phyloP scores from a whole-genome alignment of 352 stramenopile genomes.

The Phytophthora megakarya region DNA sequence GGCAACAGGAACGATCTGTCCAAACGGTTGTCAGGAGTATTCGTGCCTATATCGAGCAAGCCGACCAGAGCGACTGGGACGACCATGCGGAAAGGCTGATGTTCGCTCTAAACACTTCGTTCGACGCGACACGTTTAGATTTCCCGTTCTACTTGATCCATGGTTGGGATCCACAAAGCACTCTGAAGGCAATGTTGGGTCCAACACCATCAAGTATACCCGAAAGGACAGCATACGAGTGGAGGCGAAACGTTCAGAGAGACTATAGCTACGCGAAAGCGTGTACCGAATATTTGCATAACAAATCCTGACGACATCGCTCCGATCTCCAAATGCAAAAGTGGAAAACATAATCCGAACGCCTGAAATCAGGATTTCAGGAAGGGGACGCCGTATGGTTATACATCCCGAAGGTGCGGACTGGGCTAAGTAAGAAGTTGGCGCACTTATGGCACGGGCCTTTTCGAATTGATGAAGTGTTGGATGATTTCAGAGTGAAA shows the following conservation, averaged over 20 bases:
- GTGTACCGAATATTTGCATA: neutral
- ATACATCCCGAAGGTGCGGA: neutral
- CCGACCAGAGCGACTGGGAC: slow-evolving; percentile 7
- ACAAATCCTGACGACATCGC: neutral
- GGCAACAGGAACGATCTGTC: neutral
- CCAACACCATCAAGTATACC: too few species aligned
- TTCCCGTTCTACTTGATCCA: slow-evolving; percentile 2
- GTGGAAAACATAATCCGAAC: neutral
- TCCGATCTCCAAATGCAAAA: neutral
- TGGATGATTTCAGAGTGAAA: neutral
- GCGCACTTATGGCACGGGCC: neutral
- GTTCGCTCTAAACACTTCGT: neutral
- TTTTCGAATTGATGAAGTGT: neutral
- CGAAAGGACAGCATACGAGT: too few species aligned
- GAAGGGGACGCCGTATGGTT: neutral
- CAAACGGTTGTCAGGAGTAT: neutral
- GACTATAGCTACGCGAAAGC: neutral
- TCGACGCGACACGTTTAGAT: neutral
- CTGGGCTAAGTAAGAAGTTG: neutral
- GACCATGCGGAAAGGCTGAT: neutral
- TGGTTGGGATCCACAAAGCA: neutral
- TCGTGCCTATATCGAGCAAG: neutral
- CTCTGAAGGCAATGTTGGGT: neutral
- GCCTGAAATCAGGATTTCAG: neutral
- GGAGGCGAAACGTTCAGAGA: too few species aligned